Percentiles rank a stretch among this genome's conserved stretches.
Conservation (phyloP, 2,329 filamentous ascomycete genomes). For the Botrytis porri region DNA sequence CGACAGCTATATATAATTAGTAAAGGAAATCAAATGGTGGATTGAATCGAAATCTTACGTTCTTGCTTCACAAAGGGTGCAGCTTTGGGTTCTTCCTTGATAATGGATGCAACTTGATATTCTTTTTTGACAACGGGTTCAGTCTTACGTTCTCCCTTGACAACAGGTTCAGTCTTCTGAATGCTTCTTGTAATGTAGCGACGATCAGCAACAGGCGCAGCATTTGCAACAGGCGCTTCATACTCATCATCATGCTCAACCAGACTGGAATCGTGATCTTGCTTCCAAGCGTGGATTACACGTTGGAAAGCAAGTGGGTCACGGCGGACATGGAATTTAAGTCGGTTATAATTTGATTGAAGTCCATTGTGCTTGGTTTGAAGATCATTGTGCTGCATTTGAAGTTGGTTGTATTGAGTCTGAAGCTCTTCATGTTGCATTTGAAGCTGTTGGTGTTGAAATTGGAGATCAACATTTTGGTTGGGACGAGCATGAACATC, state of each 20-base stretch:
- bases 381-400: neutral
- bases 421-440: too few relatives aligned
- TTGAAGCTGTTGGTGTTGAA: neutral
- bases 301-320: neutral
- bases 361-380: neutral
- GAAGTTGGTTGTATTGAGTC: neutral
- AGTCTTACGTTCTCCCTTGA: neutral
- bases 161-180: too few relatives aligned
- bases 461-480: neutral
- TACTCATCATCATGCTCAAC: neutral
- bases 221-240: neutral
- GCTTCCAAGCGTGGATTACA: accelerated
- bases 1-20: neutral
- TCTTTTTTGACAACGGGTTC: neutral
- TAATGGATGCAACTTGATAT: neutral
- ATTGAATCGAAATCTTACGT: neutral
- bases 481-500: neutral
- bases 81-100: neutral
- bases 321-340: neutral
- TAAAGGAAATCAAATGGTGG: neutral
- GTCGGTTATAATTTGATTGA: neutral
- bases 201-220: neutral
- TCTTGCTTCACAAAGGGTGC: neutral
- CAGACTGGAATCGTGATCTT: accelerated
- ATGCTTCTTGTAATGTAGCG: too few relatives aligned